Evolutionary conservation across 495 filamentous ascomycete genomes (phyloP).

Genomic region (Cladorrhinum samala): DNA sequence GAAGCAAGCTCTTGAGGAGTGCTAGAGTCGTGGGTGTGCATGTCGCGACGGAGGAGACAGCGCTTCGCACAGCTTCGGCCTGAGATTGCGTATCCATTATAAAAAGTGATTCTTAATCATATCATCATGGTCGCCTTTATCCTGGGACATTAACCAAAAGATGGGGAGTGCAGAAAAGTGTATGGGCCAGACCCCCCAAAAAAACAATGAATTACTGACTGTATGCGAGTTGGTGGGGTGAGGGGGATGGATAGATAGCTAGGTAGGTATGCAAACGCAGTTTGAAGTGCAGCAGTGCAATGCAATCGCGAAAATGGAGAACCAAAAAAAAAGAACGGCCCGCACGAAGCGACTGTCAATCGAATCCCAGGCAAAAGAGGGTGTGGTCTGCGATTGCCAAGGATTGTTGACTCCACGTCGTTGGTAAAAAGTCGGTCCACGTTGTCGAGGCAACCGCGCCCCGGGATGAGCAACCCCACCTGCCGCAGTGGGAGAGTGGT

Average conservation of each 20-base stretch:
- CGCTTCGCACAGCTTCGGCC: slow-evolving; percentile 46
- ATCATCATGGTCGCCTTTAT: slow-evolving; percentile 17
- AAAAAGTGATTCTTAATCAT: slow-evolving; percentile 28
- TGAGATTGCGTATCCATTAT: slow-evolving; percentile 41
- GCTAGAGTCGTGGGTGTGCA: slow-evolving; percentile 46
- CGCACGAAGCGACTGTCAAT: too few species aligned
- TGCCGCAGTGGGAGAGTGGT: background rate
- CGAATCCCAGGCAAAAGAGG: background rate
- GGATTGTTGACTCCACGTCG: slow-evolving; percentile 13
- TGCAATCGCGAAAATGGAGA: too few species aligned
- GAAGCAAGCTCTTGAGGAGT: slow-evolving; percentile 45
- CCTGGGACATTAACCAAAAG: slow-evolving; percentile 24
- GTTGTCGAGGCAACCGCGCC: slow-evolving; percentile 12
- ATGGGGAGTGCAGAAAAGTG: background rate
- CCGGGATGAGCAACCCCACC: background rate
- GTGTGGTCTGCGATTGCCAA: background rate
- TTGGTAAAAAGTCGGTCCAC: background rate
- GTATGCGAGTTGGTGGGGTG: too few species aligned
- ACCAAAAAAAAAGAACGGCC: too few species aligned
- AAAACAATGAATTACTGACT: background rate
- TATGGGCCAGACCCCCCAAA: background rate
- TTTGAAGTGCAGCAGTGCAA: too few species aligned
- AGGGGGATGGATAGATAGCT: too few species aligned
- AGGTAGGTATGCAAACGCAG: background rate
- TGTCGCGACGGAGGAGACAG: slow-evolving; percentile 45